Evolutionary conservation across 2,329 filamentous ascomycete genomes (phyloP), one percentile per base, ranked within the genome.

Genomic region (Paraphoma chrysanthemicola): DNA sequence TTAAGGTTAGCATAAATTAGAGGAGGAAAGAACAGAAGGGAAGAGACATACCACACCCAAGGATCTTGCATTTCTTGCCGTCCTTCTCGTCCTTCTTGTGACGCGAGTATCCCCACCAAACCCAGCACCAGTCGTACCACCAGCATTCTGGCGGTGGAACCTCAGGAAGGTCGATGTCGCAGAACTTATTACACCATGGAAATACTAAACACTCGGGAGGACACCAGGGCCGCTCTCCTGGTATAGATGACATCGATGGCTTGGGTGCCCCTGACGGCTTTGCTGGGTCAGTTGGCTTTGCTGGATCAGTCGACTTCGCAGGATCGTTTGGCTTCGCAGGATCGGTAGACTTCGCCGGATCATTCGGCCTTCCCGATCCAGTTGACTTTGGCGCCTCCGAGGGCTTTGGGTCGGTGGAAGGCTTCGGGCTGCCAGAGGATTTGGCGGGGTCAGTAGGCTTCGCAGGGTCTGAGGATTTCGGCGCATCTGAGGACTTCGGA

Each of bases 21-120:
- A 18, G 30, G 10, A 9, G 14, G 31, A 48, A 18, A 28, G 2
- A 11, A 5, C 6, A 5, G 14, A 36, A 36, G 3, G 33, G 14
- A 14, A 10, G 9, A 10, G 7, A 36, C 49, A 30, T 59, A 51
- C 57, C 64, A 41, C 65, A 69, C 14, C 67, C 68, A 16, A 69
- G 53, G 1, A 67, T 23, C 14, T 63, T 57, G 33, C 64, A 69
- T n/a, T 61, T 48, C 28, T 44, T 45, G 11, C 38, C 42, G 14
- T 38, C 28, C 9, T 48, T 51, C 18, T 44, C 42, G 11, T 42
- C 39, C 11, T 6, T 4, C 12, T 42, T n/a, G 11, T 42, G 10
- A n/a, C 12, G 14, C 16, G 39, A 42, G 16, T n/a, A 42, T 11
- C 39, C 30, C 42, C 55, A 59, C 60, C 60, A 61, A 9, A 16